Conservation (phyloP, 2,329 filamentous ascomycete genomes). For the Sporothrix phasma region DNA sequence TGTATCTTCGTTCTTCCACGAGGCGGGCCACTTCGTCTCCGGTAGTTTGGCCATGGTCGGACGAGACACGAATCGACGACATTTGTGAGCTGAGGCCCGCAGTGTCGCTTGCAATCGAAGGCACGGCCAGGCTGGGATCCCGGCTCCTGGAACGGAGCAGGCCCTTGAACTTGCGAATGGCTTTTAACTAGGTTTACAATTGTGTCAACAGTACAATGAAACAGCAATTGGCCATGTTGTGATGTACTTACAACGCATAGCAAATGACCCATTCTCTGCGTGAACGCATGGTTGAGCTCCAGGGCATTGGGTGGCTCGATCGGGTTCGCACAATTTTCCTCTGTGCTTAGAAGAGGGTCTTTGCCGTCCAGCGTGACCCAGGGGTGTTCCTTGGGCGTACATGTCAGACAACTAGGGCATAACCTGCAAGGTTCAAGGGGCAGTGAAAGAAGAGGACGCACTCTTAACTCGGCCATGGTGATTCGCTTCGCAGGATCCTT, state of each 20-base stretch:
- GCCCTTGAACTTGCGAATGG: conserved; percentile 78
- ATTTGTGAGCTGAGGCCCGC: background rate
- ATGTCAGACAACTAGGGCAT: conserved; percentile 9
- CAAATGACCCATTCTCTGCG: conserved; percentile 76
- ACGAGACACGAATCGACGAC: conserved; percentile 1
- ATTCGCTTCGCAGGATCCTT: conserved; percentile 81
- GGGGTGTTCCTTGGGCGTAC: conserved; percentile 60
- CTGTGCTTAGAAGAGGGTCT: conserved; percentile 67
- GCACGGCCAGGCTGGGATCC: background rate
- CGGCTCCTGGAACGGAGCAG: conserved; percentile 42
- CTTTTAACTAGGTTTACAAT: conserved; percentile 59
- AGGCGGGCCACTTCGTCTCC: conserved; percentile 40
- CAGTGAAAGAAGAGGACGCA: conserved; percentile 45
- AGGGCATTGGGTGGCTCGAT: conserved; percentile 79
- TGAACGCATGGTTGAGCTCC: conserved; percentile 85
- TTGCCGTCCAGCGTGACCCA: conserved; percentile 80
- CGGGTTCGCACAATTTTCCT: conserved; percentile 76
- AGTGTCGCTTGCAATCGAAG: background rate
- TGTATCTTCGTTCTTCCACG: conserved; percentile 36
- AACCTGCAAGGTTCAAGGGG: conserved; percentile 10
- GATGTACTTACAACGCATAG: conserved; percentile 58
- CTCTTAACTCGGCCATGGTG: conserved; percentile 69
- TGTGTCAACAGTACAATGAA: background rate
- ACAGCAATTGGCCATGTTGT: background rate
- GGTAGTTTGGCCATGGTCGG: background rate